Evolutionary conservation across 2,329 filamentous ascomycete species (phyloP).

Genomic region (Diaporthe sp.): DNA sequence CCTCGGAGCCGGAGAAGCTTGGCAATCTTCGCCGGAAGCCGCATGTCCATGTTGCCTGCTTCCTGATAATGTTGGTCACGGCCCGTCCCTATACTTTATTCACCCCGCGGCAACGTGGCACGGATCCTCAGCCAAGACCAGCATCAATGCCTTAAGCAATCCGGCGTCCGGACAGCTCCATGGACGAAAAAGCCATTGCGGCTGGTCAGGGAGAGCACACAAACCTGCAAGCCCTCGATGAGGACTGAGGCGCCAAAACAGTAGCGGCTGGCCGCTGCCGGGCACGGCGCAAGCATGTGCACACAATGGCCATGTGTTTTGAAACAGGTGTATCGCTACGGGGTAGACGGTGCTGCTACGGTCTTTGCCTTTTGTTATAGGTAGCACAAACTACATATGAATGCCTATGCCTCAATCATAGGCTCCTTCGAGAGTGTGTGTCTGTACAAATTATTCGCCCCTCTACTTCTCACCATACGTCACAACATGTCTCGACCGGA

Average conservation of each 20-base stretch:
- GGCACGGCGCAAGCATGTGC: neutral
- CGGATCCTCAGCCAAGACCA: conserved; percentile 7
- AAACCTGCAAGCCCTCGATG: neutral
- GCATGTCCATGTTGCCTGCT: neutral
- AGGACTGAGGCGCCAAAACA: neutral
- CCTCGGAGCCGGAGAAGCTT: conserved; percentile 1
- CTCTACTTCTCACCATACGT: neutral
- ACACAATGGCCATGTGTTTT: neutral
- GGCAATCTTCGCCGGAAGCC: neutral
- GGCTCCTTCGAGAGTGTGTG: neutral
- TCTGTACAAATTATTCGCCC: neutral
- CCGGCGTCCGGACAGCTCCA: conserved; percentile 3
- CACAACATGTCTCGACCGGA: neutral
- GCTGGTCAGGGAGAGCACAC: neutral
- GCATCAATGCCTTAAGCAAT: conserved; percentile 7
- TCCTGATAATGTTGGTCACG: neutral
- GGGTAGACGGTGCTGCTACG: neutral
- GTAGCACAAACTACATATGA: neutral
- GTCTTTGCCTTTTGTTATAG: neutral
- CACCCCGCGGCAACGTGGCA: neutral
- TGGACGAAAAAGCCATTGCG: neutral
- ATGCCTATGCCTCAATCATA: neutral
- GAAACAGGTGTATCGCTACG: neutral
- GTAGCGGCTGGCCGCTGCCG: neutral
- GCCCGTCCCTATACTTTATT: conserved; percentile 2